A percentile compares a stretch with the other conserved stretches of the same genome.
These are phyloP conservation scores for Trapa incisa DNA, from an alignment of 345 rosid genomes.

Conservation along the genomic window DNA sequence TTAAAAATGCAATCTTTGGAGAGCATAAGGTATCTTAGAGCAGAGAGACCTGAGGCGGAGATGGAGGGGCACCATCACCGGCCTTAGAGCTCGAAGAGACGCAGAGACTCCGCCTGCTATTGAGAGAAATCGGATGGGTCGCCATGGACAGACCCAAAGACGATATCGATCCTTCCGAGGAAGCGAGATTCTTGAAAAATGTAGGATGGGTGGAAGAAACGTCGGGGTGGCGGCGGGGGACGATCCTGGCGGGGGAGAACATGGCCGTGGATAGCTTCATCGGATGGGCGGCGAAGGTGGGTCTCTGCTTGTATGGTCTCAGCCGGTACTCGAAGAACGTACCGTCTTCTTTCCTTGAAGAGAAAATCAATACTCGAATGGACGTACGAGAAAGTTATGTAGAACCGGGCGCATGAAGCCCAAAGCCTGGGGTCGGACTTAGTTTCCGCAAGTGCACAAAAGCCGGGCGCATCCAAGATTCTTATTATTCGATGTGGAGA, in stretches of 20 bases:
- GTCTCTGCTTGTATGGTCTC: not conserved
- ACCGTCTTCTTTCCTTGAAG: too few species aligned
- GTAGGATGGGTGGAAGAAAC: constrained; percentile 9
- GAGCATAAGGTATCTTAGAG: not conserved
- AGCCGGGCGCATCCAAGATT: too few species aligned
- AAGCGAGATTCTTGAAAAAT: constrained; percentile 1
- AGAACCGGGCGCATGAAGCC: too few species aligned
- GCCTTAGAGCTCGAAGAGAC: constrained; percentile 13
- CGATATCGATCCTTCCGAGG: not conserved
- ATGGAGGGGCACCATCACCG: constrained; percentile 9
- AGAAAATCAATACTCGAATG: too few species aligned
- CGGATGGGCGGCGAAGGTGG: not conserved
- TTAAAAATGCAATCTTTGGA: not conserved
- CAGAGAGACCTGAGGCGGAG: constrained; percentile 23
- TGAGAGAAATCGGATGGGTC: not conserved
- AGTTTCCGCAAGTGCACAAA: too few species aligned
- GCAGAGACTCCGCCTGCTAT: constrained; percentile 11
- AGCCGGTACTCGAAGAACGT: too few species aligned
- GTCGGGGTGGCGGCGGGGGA: constrained; percentile 4
- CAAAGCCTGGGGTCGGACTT: too few species aligned
- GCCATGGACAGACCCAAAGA: not conserved
- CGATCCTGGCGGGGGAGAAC: not conserved
- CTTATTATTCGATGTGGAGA: too few species aligned
- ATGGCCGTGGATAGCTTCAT: constrained; percentile 6
- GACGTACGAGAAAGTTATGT: too few species aligned